Conservation (phyloP, 257 asterid genomes). For the Cordia subcordata region DNA sequence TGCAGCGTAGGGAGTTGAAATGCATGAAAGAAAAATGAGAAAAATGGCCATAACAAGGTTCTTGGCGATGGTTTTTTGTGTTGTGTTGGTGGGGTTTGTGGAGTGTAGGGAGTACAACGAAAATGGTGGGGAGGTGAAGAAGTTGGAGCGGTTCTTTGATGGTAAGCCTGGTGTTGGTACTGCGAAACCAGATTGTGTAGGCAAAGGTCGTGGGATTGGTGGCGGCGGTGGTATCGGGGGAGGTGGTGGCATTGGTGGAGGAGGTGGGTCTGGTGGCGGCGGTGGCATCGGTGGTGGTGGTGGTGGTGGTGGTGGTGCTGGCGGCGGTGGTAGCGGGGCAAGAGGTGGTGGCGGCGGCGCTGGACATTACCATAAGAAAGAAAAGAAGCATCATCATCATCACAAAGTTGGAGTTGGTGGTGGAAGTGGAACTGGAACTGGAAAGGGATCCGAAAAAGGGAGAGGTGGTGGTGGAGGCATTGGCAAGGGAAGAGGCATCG, state of each 20-base stretch:
- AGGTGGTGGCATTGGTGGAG: constrained; percentile 12
- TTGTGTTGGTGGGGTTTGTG: constrained; percentile 28
- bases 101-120: constrained; percentile 29
- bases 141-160: constrained; percentile 18
- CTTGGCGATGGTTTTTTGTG: constrained; percentile 20
- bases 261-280: constrained; percentile 13
- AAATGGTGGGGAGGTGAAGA: constrained; percentile 7
- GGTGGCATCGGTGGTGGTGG: constrained; percentile 4
- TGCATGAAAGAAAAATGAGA: background rate
- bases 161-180: constrained; percentile 1
- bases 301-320: background rate
- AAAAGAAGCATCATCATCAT: too few species aligned
- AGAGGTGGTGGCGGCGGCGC: constrained; percentile 1
- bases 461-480: constrained; percentile 26
- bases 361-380: too few species aligned
- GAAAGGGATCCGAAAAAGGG: constrained; percentile 6
- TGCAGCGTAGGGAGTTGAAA: background rate
- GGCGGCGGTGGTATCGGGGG: constrained; percentile 15
- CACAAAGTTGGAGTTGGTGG: background rate
- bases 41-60: constrained; percentile 27
- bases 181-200: constrained; percentile 17
- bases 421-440: constrained; percentile 4
- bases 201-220: constrained; percentile 11
- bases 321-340: background rate
- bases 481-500: constrained; percentile 11